Evolutionary conservation across 2,329 filamentous ascomycete genomes (phyloP), one percentile per base, ranked within the genome.

Genomic region (Arthrinium puccinioides): DNA sequence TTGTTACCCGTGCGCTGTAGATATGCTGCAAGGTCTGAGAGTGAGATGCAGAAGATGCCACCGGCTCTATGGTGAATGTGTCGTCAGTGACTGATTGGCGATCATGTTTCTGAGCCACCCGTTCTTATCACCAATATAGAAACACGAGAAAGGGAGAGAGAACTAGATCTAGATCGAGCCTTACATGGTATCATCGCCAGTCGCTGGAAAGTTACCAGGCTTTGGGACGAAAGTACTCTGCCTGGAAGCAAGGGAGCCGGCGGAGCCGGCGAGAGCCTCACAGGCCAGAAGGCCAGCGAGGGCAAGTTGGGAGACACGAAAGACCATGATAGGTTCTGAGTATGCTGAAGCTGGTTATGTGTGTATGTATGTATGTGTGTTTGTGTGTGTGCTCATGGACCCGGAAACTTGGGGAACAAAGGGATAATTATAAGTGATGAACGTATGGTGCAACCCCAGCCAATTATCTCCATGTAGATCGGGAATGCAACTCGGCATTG

Each of bases 1-100:
- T 44, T 43, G 42, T 48, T 49, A 23, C 45, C 45, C 8, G 38
- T 36, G 19, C 38, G 35, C 27, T 43, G 32, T 14, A 49, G 39
- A 32, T 47, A 47, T 5, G 40, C 38, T 9, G 37, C 41, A 8
- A 49, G 37, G 24, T 49, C 47, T 2, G 31, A n/a, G 7, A 49
- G 47, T 9, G 38, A 37, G 36, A 49, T 48, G 40, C 47, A 49
- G 27, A 48, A 49, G 25, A 49, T 48, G 19, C 47, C 45, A n/a
- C 47, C 47, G 10, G 47, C 45, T n/a, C n/a, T n/a, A n/a, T n/a
- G n/a, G n/a, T n/a, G n/a, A n/a, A n/a, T n/a, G n/a, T n/a, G n/a
- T n/a, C n/a, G n/a, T n/a, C n/a, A 25, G 45, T 44, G 29, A n/a
- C n/a, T n/a, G n/a, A n/a, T n/a, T n/a, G n/a, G n/a, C n/a, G n/a